phyloP scores from a whole-genome alignment of 176 grass and related monocot species.

The Rhynchospora breviuscula region DNA sequence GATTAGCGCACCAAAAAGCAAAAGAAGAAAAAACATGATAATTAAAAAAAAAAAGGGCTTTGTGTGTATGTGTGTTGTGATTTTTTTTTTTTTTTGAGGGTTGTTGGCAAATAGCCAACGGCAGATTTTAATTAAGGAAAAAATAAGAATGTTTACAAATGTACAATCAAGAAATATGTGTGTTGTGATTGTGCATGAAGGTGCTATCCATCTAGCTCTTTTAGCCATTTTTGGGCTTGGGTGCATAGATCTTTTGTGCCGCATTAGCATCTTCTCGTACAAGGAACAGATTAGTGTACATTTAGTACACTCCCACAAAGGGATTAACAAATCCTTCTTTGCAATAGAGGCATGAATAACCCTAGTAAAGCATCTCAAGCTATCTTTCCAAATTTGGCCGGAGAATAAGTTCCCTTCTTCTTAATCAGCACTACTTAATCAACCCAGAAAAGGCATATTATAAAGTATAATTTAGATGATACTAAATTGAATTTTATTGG shows the following conservation, averaged over 20 bases:
- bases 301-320: constrained; percentile 11
- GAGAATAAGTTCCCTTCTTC: background rate
- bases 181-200: no score
- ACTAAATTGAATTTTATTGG: background rate
- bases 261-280: background rate
- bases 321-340: background rate
- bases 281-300: background rate
- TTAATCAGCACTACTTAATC: background rate
- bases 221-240: background rate
- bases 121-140: no score
- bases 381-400: constrained; percentile 22
- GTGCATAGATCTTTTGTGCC: background rate
- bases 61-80: background rate
- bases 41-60: background rate
- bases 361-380: background rate
- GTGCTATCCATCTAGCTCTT: background rate
- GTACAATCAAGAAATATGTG: no score
- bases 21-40: background rate
- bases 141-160: no score
- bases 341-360: constrained; percentile 8
- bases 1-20: background rate
- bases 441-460: background rate
- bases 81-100: no score
- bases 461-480: background rate
- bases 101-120: no score